Evolutionary conservation across 192 early-diverging fungal genomes (phyloP).

Genomic region (Coemansia sp.): DNA sequence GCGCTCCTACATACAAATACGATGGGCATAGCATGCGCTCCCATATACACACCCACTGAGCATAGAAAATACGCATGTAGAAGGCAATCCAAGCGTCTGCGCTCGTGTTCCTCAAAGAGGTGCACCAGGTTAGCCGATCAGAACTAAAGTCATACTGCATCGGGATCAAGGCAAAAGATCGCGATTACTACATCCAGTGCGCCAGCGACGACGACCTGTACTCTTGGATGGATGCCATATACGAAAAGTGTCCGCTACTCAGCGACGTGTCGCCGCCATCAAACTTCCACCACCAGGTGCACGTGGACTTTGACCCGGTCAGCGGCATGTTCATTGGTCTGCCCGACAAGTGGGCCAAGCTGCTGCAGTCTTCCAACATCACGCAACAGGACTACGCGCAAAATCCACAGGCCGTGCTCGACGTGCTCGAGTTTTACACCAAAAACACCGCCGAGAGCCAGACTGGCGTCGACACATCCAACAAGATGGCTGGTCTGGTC

Average conservation of each 20-base stretch:
- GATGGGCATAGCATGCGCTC: no score
- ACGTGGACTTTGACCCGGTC: constrained; percentile 59
- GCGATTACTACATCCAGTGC: constrained; percentile 88
- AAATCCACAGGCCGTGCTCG: constrained; percentile 97
- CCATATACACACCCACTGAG: not conserved
- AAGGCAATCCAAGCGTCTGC: constrained; percentile 72
- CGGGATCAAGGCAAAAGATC: constrained; percentile 89
- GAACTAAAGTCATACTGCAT: constrained; percentile 93
- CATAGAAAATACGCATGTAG: constrained; percentile 11
- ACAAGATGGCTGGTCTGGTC: constrained; percentile 57
- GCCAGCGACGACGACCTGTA: constrained; percentile 97
- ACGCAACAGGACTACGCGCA: constrained; percentile 97
- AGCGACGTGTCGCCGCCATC: constrained; percentile 55
- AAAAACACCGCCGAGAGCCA: constrained; percentile 62
- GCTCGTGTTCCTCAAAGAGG: constrained; percentile 90
- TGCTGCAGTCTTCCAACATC: constrained; percentile 90
- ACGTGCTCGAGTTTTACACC: constrained; percentile 98
- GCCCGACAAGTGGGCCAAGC: constrained; percentile 92
- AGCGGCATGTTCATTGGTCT: constrained; percentile 69
- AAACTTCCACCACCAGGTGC: constrained; percentile 59
- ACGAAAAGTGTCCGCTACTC: constrained; percentile 60
- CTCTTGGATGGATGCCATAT: constrained; percentile 98
- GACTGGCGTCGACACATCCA: constrained; percentile 41
- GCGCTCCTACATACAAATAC: no score
- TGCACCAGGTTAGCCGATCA: constrained; percentile 80